phyloP scores from a whole-genome alignment of 345 rosid species.

The Gossypium stocksii region DNA sequence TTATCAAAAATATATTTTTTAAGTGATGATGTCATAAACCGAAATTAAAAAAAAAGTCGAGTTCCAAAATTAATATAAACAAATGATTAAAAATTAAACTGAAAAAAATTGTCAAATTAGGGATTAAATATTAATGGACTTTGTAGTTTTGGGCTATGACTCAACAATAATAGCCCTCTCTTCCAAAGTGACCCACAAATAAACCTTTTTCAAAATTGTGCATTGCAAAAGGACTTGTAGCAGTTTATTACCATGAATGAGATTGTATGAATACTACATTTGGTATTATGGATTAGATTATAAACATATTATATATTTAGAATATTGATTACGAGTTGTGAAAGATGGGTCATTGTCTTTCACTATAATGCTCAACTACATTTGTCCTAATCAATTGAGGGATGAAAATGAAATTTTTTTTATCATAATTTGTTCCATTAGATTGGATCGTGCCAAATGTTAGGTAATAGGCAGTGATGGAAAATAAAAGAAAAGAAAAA shows the following conservation, averaged over 20 bases:
- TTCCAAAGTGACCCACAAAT: not conserved
- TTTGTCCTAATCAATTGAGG: not conserved
- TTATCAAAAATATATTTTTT: too few species aligned
- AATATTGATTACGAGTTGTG: not conserved
- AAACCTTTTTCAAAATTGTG: not conserved
- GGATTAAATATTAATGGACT: not conserved
- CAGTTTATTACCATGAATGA: too few species aligned
- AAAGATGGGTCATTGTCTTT: slow-evolving; percentile 7
- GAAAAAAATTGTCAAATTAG: too few species aligned
- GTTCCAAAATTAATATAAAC: too few species aligned
- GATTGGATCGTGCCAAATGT: too few species aligned
- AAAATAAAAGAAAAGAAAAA: too few species aligned
- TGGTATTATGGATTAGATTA: not conserved
- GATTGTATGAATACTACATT: not conserved
- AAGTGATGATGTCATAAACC: too few species aligned
- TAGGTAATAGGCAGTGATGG: too few species aligned
- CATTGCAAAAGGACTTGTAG: too few species aligned
- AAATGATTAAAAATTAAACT: too few species aligned
- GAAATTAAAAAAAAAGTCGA: too few species aligned
- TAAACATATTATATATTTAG: not conserved
- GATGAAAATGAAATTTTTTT: not conserved
- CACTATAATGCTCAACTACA: not conserved
- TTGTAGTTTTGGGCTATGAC: not conserved
- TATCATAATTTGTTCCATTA: not conserved
- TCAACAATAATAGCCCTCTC: not conserved